Evolutionary conservation across 2,329 filamentous ascomycete species (phyloP), one percentile per base, ranked within the genome.

Genomic region (Xylaria multiplex): DNA sequence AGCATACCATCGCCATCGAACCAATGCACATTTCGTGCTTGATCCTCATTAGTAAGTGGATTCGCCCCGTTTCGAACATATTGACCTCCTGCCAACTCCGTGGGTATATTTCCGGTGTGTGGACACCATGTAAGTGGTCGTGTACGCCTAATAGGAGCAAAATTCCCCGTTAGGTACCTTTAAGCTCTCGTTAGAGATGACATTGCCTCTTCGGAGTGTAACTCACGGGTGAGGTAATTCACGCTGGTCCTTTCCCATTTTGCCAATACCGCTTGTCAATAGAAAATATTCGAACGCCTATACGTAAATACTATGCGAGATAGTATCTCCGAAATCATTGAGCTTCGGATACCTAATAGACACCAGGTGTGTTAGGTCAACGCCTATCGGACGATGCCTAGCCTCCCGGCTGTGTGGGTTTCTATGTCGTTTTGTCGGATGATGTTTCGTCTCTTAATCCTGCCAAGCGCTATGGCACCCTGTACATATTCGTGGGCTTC

Each of bases 1-100:
- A 92, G 84, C 90, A 92, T 92, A 4, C 90, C 90, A 74, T 92
- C 90, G 37, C 90, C 90, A 70, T 92, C 90, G 67, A 92, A 92
- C 89, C 89, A 92, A 74, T 92, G 90, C 8, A 87, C 84, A 73
- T 90, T 88, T 68, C 88, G 83, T 45, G 83, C 84, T 2, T 87
- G 75, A 60, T 90, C 85, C 24, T 85, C 80, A 64, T 91, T 88
- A 32, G 83, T 83, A 7, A 90, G 80, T 6, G 90, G 89, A 71
- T 92, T 92, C 32, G 86, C 88, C 46, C 90, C 90, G 74, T 92
- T 93, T 16, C 90, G 86, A 32, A 92, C 86, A 72, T 92, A 92
- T 76, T 92, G 85, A 13, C 90, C 90, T 1, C 89, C 90, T 8
- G 83, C 82, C 46, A 93, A 82, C 67, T 91, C 90, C n/a, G 78